These are phyloP conservation scores for Paraurostyla sp. DNA, from an alignment of 73 alveolate species.

Conservation along the genomic window DNA sequence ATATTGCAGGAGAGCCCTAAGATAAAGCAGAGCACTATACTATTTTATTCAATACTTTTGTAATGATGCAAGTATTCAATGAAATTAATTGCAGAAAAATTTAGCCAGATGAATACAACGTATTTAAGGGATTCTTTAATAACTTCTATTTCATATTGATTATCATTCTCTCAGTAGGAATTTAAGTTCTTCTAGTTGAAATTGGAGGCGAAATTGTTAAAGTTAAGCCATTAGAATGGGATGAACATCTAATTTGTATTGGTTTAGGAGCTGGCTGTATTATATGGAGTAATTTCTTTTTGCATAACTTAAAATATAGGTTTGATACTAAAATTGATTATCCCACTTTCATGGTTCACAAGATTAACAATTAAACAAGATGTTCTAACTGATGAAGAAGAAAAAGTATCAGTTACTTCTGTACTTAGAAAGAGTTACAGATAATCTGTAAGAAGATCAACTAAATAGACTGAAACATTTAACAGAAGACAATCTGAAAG, in stretches of 20 bases:
- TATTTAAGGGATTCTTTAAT: slow-evolving; percentile 76
- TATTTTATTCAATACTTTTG: slow-evolving; percentile 83
- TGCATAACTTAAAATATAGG: no score
- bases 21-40: slow-evolving; percentile 79
- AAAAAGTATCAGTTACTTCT: not conserved
- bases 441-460: not conserved
- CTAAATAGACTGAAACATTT: not conserved
- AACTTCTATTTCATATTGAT: slow-evolving; percentile 67
- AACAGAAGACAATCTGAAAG: not conserved
- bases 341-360: slow-evolving; percentile 34
- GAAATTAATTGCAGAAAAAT: slow-evolving; percentile 83
- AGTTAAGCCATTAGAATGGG: not conserved
- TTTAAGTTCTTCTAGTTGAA: slow-evolving; percentile 65
- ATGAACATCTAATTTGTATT: slow-evolving; percentile 38
- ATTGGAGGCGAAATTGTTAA: slow-evolving; percentile 78
- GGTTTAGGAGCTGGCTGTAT: slow-evolving; percentile 52
- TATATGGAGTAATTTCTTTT: no score
- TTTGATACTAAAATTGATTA: not conserved
- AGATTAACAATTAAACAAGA: slow-evolving; percentile 19
- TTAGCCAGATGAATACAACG: slow-evolving; percentile 77
- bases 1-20: not conserved
- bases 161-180: not conserved
- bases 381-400: slow-evolving; percentile 38
- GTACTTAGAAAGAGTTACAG: not conserved
- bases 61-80: slow-evolving; percentile 84